Evolutionary conservation across 1,284 basidiomycete genomes (phyloP).

Genomic region (Cutaneotrichosporon sp.): DNA sequence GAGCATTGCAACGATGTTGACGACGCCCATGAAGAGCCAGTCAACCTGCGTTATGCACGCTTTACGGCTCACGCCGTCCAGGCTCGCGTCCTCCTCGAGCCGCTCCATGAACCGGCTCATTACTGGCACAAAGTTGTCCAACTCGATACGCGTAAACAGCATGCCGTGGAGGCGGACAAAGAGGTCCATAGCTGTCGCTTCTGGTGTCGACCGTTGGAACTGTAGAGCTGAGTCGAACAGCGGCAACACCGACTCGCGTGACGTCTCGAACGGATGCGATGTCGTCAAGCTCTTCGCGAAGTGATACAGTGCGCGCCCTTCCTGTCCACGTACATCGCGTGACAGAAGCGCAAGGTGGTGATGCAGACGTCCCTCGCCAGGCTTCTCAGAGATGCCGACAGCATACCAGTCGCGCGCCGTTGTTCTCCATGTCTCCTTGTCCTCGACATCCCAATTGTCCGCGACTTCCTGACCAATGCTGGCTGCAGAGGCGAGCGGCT

Average conservation of each 20-base stretch:
- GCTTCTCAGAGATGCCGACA: slow-evolving; percentile 76
- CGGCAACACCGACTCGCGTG: slow-evolving; percentile 78
- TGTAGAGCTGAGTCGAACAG: slow-evolving; percentile 75
- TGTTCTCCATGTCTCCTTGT: slow-evolving; percentile 85
- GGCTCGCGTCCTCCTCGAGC: slow-evolving; percentile 58
- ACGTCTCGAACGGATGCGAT: slow-evolving; percentile 75
- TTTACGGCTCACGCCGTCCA: slow-evolving; percentile 55
- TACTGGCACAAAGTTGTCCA: slow-evolving; percentile 80
- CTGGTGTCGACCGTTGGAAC: slow-evolving; percentile 62
- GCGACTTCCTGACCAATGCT: slow-evolving; percentile 85
- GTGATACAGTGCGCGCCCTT: slow-evolving; percentile 83
- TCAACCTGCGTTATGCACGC: slow-evolving; percentile 64
- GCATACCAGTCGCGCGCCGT: slow-evolving; percentile 93
- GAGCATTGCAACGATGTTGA: slow-evolving; percentile 74
- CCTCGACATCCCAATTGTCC: slow-evolving; percentile 77
- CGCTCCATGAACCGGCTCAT: slow-evolving; percentile 81
- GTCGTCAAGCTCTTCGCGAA: slow-evolving; percentile 94
- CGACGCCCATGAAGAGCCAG: slow-evolving; percentile 91
- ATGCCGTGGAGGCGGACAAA: slow-evolving; percentile 91
- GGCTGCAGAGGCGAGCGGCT: slow-evolving; percentile 51
- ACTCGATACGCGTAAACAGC: slow-evolving; percentile 88
- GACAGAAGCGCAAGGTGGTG: slow-evolving; percentile 89
- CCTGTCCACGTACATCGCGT: slow-evolving; percentile 73
- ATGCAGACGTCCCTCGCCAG: slow-evolving; percentile 85
- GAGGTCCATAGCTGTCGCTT: slow-evolving; percentile 71